A percentile compares a stretch with the other conserved stretches of the same genome.
phyloP scores from a whole-genome alignment of 176 grass and related monocot genomes.

The Oryza longistaminata region DNA sequence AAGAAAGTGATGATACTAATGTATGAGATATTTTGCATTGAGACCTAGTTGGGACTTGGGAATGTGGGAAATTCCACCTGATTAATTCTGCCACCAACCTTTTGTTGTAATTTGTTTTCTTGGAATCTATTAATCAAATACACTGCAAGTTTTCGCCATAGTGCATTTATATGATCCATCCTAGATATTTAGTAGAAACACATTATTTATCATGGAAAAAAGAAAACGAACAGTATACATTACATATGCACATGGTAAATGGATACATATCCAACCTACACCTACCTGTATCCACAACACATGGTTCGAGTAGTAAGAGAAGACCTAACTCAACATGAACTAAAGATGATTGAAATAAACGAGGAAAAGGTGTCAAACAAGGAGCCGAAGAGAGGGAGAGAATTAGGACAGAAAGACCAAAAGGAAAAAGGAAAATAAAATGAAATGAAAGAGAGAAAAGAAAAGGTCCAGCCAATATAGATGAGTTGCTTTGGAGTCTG shows the following conservation, averaged over 20 bases:
- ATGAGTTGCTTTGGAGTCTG: conserved; percentile 32
- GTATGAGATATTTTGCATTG: neutral
- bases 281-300: neutral
- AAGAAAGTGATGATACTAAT: neutral
- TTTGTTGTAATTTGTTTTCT: neutral
- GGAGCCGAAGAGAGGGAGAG: conserved; percentile 26
- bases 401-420: neutral
- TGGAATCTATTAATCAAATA: neutral
- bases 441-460: neutral
- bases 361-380: conserved; percentile 38
- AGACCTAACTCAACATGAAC: conserved; percentile 1
- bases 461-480: conserved; percentile 1
- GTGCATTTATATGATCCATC: neutral
- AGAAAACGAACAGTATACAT: neutral
- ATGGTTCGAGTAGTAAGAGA: neutral
- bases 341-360: conserved; percentile 1
- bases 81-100: neutral
- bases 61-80: neutral
- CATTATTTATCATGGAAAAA: neutral
- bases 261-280: neutral
- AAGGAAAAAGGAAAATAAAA: neutral
- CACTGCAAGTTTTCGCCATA: neutral
- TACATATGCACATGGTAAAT: neutral
- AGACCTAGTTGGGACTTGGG: neutral
- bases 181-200: neutral